phyloP scores from a whole-genome alignment of 805 yeast species.

The Tetrapisispora iriomotensis region DNA sequence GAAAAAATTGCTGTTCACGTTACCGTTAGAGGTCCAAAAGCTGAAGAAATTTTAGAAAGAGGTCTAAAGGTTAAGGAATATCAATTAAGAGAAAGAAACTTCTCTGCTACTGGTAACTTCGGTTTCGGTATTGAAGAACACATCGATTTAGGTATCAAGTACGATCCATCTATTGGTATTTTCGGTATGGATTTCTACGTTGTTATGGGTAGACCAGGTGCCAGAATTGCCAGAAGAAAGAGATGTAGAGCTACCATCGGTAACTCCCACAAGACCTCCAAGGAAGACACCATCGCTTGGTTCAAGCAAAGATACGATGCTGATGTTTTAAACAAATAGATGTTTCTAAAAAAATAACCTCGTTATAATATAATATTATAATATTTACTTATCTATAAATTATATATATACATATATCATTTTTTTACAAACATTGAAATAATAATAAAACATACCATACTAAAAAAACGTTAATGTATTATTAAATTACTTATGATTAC shows the following conservation, averaged over 20 bases:
- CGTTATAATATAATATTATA: not conserved
- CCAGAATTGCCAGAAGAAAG: constrained; percentile 98
- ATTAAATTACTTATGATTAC: too few species aligned
- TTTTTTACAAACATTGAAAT: too few species aligned
- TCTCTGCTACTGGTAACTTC: constrained; percentile 98
- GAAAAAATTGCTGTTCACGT: constrained; percentile 99
- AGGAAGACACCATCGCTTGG: constrained; percentile 95
- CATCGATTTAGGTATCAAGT: constrained; percentile 99
- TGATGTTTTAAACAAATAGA: constrained; percentile 79
- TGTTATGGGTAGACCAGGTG: constrained; percentile 98
- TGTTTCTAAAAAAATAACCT: not conserved
- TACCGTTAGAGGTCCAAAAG: constrained; percentile 99
- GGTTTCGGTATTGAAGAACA: constrained; percentile 99
- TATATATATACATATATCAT: too few species aligned
- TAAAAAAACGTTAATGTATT: too few species aligned
- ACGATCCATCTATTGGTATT: constrained; percentile 98
- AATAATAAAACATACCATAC: too few species aligned
- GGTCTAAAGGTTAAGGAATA: constrained; percentile 99
- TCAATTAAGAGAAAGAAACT: constrained; percentile 90
- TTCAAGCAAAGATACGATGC: constrained; percentile 99
- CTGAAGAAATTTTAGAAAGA: constrained; percentile 98
- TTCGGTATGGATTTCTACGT: constrained; percentile 99
- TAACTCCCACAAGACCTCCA: constrained; percentile 82
- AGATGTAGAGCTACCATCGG: constrained; percentile 83
- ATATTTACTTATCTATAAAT: too few species aligned